phyloP scores from a whole-genome alignment of 192 early-diverging fungal genomes.

The Coemansia asiatica region DNA sequence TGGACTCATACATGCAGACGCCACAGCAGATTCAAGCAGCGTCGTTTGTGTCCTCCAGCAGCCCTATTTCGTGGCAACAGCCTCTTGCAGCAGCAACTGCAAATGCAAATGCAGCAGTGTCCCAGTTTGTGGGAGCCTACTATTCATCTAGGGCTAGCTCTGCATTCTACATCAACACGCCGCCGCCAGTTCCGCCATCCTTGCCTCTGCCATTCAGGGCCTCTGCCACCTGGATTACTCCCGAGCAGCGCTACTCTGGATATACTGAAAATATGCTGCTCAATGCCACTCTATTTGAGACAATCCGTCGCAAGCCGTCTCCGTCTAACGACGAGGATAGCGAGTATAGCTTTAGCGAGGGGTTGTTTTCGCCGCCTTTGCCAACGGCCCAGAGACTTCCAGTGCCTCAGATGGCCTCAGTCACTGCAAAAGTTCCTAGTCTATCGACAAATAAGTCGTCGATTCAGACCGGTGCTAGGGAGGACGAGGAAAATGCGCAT shows the following conservation, averaged over 20 bases:
- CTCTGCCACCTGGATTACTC: constrained; percentile 44
- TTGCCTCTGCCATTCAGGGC: constrained; percentile 29
- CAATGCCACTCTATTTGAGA: constrained; percentile 50
- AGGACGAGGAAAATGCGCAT: constrained; percentile 15
- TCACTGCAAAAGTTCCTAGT: neutral
- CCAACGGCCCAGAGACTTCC: neutral
- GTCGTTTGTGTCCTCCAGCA: constrained; percentile 20
- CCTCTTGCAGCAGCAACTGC: neutral
- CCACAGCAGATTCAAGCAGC: constrained; percentile 4
- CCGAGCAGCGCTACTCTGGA: constrained; percentile 49
- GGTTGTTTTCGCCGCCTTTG: neutral
- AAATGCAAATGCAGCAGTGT: neutral
- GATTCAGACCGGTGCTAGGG: neutral
- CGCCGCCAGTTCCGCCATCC: constrained; percentile 10
- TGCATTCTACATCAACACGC: neutral
- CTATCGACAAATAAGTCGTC: neutral
- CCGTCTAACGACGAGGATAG: constrained; percentile 21
- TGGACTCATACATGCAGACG: constrained; percentile 24
- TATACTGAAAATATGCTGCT: constrained; percentile 47
- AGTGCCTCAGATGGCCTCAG: neutral
- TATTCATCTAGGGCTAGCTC: neutral
- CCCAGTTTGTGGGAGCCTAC: neutral
- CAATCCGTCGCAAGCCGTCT: constrained; percentile 37
- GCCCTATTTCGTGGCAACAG: constrained; percentile 27
- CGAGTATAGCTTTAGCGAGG: constrained; percentile 2